Evolutionary conservation across 208 protist genomes (phyloP), one percentile per base, ranked within the genome.

Genomic region (Wallacemonas sp.): DNA sequence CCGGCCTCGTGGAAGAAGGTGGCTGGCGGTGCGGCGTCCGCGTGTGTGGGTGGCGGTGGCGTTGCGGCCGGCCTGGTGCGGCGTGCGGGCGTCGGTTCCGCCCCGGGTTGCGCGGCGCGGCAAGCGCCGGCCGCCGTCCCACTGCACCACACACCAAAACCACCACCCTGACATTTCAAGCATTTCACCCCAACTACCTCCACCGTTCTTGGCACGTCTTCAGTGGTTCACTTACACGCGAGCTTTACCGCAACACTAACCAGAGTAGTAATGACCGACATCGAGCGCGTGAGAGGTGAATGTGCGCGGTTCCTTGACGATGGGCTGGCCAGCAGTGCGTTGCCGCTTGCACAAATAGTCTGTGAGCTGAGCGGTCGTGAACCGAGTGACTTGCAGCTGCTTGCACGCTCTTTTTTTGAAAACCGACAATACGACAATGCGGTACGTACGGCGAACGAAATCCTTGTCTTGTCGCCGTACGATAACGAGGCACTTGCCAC

Each of bases 401-500:
- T 81, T 22, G 79, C 77, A 66, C 66, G 59, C 32, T 71, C 76
- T 27, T 60, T 93, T 10, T 89, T 85, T 68, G 79, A 79, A 34
- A 62, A 82, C n/a, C 68, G 78, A 22, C 84, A 91, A 21, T 93
- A 78, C 58, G 85, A 90, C 64, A 76, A 68, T 26, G 81, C 86
- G 13, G 58, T 90, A 19, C 75, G 81, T 41, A 24, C 78, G 13
- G 72, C 70, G 0, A 80, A 74, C 32, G 50, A 64, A 41, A 48
- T 86, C 12, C 44, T 76, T 26, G 61, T 55, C 26, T 10, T 33
- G 21, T 38, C 64, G 22, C 63, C 68, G 37, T 36, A 79, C 24
- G 75, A 83, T 67, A 38, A 48, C 10, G 73, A 76, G 4, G 73
- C 75, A 26, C 44, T 81, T 37, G 32, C 66, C 44, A 71, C 85